phyloP scores from a whole-genome alignment of 2,329 filamentous ascomycete genomes.

The Aspergillus sp. region DNA sequence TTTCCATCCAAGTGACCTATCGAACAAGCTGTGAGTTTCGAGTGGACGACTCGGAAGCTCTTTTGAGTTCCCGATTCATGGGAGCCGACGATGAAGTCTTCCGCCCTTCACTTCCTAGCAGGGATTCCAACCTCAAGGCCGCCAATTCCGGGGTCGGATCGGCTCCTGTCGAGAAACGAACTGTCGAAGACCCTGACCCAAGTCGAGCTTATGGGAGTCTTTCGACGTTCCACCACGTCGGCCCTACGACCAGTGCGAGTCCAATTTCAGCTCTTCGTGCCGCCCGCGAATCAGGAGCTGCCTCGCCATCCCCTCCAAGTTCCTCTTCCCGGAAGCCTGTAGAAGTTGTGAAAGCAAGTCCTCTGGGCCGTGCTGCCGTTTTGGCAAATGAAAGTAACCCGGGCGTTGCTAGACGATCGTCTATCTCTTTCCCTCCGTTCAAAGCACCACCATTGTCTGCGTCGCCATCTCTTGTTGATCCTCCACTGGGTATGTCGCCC shows the following conservation, averaged over 20 bases:
- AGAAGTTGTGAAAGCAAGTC: conserved; percentile 37
- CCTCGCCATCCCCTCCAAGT: conserved; percentile 53
- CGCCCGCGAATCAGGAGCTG: conserved; percentile 56
- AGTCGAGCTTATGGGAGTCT: conserved; percentile 86
- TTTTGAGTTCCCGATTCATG: conserved; percentile 91
- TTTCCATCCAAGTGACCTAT: conserved; percentile 80
- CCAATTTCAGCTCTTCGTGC: conserved; percentile 81
- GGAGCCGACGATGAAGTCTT: conserved; percentile 87
- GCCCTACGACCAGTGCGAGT: conserved; percentile 74
- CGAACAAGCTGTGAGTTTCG: conserved; percentile 87
- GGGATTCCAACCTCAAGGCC: conserved; percentile 38
- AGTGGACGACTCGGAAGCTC: conserved; percentile 85
- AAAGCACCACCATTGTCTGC: conserved; percentile 94
- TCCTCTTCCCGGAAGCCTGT: conserved; percentile 54
- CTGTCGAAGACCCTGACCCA: conserved; percentile 57
- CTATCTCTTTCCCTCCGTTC: conserved; percentile 91
- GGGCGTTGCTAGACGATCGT: conserved; percentile 67
- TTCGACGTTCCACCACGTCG: conserved; percentile 82
- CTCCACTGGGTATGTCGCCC: conserved; percentile 54
- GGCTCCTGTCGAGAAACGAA: conserved; percentile 64
- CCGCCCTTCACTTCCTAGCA: conserved; percentile 70
- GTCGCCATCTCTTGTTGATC: conserved; percentile 65
- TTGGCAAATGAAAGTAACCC: conserved; percentile 52
- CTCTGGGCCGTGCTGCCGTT: conserved; percentile 34
- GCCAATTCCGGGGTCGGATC: conserved; percentile 65